Evolutionary conservation across 208 protist species (phyloP), one percentile per base, ranked within the genome.

Genomic region (Trypanosoma cruzi): DNA sequence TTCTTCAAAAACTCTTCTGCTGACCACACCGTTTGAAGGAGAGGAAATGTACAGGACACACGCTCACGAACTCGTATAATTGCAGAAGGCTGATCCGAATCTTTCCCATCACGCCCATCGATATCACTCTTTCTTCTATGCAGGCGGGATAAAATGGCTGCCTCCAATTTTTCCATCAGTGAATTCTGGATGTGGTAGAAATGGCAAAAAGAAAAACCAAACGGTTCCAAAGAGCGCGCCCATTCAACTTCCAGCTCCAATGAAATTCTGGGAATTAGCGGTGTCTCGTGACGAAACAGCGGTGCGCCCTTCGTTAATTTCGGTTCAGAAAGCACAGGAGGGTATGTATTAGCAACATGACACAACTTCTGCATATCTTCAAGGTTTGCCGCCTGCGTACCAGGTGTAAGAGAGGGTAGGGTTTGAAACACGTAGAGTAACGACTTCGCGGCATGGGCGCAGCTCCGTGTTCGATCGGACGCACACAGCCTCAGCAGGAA

Each of bases 401-500:
- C 3, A 18, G 48, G 48, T 28, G 2, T n/a, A 36, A 18, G 26
- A 28, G 53, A 34, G 34, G 29, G 14, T 11, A 34, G 34, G 11
- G 4, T 28, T 31, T 2, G 26, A 55, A 63, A 7, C 14, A 54
- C 1, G 34, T 71, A 24, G 20, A 60, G 36, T 29, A 71, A 55
- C 6, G 65, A 34, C 4, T 14, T 26, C 14, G 77, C 64, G 16
- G 55, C 26, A 16, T 20, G 8, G 11, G 40, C 58, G 31, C 67
- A 78, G 26, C 63, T 69, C n/a, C 56, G 60, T 6, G 77, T 78
- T 18, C 50, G 32, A 46, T 77, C 71, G 10, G 52, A 52, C 5
- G 67, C 66, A 52, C 77, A 83, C n/a, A 83, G 49, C 24, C 29
- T 55, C 20, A 79, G 60, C 58, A 79, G 55, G 31, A 69, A 36